Evolutionary conservation across 192 early-diverging fungal species (phyloP).

Genomic region (Geosiphon pyriformis): DNA sequence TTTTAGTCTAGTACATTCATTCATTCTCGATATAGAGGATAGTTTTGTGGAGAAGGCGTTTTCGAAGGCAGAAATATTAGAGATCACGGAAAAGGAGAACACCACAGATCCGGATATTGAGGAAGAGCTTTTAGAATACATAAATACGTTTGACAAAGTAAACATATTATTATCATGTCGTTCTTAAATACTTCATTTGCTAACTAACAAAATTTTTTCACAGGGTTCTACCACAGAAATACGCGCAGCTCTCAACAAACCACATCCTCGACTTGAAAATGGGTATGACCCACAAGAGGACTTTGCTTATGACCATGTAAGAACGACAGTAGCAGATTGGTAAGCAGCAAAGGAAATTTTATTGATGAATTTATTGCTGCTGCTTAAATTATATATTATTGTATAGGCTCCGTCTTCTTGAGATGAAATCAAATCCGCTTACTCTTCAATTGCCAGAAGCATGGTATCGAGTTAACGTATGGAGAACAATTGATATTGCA

Average conservation of each 20-base stretch:
- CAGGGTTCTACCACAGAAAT: conserved; percentile 22
- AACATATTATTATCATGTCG: background rate
- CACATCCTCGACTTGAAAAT: conserved; percentile 19
- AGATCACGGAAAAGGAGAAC: conserved; percentile 23
- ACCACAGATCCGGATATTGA: conserved; percentile 23
- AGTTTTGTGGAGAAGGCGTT: conserved; percentile 18
- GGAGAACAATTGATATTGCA: conserved; percentile 25
- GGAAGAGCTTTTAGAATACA: conserved; percentile 23
- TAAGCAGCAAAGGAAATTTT: conserved; percentile 6
- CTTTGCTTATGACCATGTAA: conserved; percentile 26
- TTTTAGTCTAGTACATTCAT: conserved; percentile 30
- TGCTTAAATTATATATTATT: conserved; percentile 9
- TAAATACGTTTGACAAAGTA: conserved; percentile 26
- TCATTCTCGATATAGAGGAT: conserved; percentile 23
- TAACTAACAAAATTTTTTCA: conserved; percentile 3
- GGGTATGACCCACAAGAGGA: conserved; percentile 21
- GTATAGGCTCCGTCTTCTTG: conserved; percentile 22
- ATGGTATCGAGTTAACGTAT: conserved; percentile 25
- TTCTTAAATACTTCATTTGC: conserved; percentile 5
- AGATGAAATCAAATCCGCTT: conserved; percentile 26
- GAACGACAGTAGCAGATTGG: conserved; percentile 25
- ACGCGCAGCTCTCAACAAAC: conserved; percentile 23
- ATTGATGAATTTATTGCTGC: conserved; percentile 1
- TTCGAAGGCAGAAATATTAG: conserved; percentile 17
- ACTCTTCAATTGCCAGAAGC: conserved; percentile 21